Evolutionary conservation across 805 yeast genomes (phyloP).

Genomic region (Vanderwaltozyma verrucispora): DNA sequence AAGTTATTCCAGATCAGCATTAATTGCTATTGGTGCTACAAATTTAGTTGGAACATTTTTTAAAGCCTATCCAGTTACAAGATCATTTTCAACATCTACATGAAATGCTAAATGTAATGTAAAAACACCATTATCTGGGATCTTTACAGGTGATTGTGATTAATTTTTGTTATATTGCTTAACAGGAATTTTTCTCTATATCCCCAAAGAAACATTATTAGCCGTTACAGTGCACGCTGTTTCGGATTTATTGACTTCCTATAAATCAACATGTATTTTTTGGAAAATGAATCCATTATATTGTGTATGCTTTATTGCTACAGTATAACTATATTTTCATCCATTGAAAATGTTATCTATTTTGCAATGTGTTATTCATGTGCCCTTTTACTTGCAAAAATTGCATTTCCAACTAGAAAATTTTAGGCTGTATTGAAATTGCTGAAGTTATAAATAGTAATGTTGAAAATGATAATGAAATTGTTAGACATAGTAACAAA

Average conservation of each 20-base stretch:
- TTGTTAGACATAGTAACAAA: not conserved
- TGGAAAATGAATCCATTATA: slow-evolving; percentile 72
- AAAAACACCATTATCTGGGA: slow-evolving; percentile 86
- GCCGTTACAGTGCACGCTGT: slow-evolving; percentile 94
- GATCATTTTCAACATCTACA: slow-evolving; percentile 92
- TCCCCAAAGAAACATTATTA: slow-evolving; percentile 78
- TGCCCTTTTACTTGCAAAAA: slow-evolving; percentile 60
- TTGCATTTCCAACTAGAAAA: slow-evolving; percentile 72
- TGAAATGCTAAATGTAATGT: slow-evolving; percentile 93
- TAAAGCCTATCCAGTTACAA: slow-evolving; percentile 91
- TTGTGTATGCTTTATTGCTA: slow-evolving; percentile 58
- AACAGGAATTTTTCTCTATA: slow-evolving; percentile 75
- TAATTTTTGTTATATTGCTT: slow-evolving; percentile 75
- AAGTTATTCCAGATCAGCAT: slow-evolving; percentile 88
- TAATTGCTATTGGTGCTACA: slow-evolving; percentile 86
- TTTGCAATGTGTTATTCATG: slow-evolving; percentile 80
- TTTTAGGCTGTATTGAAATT: slow-evolving; percentile 61
- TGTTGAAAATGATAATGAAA: not conserved
- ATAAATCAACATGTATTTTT: slow-evolving; percentile 52
- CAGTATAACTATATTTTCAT: slow-evolving; percentile 68
- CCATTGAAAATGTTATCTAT: slow-evolving; percentile 84
- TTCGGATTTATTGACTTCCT: slow-evolving; percentile 68
- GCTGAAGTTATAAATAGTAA: slow-evolving; percentile 1
- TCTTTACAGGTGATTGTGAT: slow-evolving; percentile 83
- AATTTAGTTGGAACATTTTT: slow-evolving; percentile 87